Conservation (phyloP, 1,284 basidiomycete species). For the Malassezia nana region DNA sequence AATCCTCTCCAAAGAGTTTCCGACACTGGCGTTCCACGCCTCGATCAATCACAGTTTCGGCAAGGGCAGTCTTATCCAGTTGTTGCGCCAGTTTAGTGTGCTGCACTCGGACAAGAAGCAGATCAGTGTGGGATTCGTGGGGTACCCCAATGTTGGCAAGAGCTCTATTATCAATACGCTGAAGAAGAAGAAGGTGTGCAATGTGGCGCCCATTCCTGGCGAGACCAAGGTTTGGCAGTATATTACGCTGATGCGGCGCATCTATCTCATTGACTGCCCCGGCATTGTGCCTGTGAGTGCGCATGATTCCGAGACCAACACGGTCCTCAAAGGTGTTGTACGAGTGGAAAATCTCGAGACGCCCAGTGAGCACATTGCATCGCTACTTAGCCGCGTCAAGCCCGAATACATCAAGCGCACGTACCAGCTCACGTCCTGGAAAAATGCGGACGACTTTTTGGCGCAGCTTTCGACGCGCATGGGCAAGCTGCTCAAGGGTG, state of each 20-base stretch:
- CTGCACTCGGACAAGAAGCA: constrained; percentile 98
- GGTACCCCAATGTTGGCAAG: constrained; percentile 98
- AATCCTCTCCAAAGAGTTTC: constrained; percentile 83
- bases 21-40: constrained; percentile 95
- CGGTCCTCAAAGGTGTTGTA: constrained; percentile 91
- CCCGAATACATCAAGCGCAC: constrained; percentile 85
- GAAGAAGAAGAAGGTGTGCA: constrained; percentile 96
- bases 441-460: constrained; percentile 61
- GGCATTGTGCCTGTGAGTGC: constrained; percentile 88
- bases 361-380: constrained; percentile 85
- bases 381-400: constrained; percentile 77
- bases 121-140: constrained; percentile 93
- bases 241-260: constrained; percentile 85
- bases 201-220: constrained; percentile 89
- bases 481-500: constrained; percentile 82
- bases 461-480: constrained; percentile 78
- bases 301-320: constrained; percentile 81
- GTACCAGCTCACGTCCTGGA: constrained; percentile 58
- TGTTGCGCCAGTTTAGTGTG: constrained; percentile 89
- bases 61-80: constrained; percentile 92
- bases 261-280: constrained; percentile 98
- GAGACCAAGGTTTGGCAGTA: constrained; percentile 99
- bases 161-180: constrained; percentile 96
- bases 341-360: constrained; percentile 89
- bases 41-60: constrained; percentile 98